Conservation (phyloP, 2,329 filamentous ascomycete species). For the Podosphaera aphanis region DNA sequence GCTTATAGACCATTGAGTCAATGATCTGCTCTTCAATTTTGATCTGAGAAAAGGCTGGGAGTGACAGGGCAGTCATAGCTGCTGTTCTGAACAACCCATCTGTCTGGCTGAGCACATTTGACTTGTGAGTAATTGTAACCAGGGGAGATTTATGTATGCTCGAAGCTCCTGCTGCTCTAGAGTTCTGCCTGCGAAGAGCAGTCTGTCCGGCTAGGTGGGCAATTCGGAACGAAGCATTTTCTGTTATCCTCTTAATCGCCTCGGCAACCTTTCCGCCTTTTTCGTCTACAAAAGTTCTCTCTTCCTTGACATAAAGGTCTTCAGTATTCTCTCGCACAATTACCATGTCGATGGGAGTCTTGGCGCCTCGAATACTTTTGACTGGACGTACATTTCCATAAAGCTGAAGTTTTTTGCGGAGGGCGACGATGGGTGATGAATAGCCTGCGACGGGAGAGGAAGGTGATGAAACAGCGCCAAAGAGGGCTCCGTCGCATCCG, state of each 20-base stretch:
- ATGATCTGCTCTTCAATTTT: constrained; percentile 91
- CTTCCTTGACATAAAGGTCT: constrained; percentile 79
- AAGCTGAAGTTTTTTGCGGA: constrained; percentile 82
- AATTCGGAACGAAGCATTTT: constrained; percentile 66
- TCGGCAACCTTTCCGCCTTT: constrained; percentile 63
- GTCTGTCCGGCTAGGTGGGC: constrained; percentile 88
- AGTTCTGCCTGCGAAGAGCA: constrained; percentile 62
- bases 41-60: constrained; percentile 37
- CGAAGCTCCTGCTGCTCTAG: constrained; percentile 34
- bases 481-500: constrained; percentile 88
- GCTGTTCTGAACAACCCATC: constrained; percentile 84
- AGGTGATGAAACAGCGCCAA: constrained; percentile 86
- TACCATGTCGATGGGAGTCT: constrained; percentile 57
- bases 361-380: constrained; percentile 48
- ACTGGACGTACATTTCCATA: constrained; percentile 96
- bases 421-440: constrained; percentile 68
- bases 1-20: constrained; percentile 98
- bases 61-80: constrained; percentile 47
- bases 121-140: constrained; percentile 96
- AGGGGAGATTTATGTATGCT: constrained; percentile 46
- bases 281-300: constrained; percentile 54
- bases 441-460: constrained; percentile 80
- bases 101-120: constrained; percentile 87
- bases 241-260: constrained; percentile 90
- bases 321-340: constrained; percentile 98